These are phyloP conservation scores for Calocera cornea DNA, from an alignment of 768 basidiomycete genomes.

Conservation along the genomic window DNA sequence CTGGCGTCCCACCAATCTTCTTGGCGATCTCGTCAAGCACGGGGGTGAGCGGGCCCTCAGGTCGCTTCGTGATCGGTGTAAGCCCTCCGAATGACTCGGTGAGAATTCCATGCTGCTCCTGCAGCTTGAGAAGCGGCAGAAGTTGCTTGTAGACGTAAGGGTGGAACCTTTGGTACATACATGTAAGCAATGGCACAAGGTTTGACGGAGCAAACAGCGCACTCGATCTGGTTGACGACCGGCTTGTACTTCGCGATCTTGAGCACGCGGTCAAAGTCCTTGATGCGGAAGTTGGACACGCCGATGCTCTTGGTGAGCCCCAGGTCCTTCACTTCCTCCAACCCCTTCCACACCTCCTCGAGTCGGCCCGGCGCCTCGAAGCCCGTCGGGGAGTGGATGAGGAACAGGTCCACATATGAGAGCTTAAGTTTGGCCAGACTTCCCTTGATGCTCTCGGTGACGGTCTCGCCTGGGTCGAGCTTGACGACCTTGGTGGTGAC, in stretches of 20 bases:
- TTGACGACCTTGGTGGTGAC: constrained; percentile 19
- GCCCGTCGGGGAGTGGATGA: constrained; percentile 21
- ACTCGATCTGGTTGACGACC: constrained; percentile 24
- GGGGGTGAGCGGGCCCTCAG: constrained; percentile 35
- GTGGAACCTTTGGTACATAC: constrained; percentile 27
- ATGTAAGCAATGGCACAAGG: background rate
- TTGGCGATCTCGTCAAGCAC: constrained; percentile 26
- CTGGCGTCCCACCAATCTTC: constrained; percentile 14
- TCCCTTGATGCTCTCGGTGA: constrained; percentile 18
- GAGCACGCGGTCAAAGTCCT: constrained; percentile 24
- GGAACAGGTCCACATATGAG: constrained; percentile 21
- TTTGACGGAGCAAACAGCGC: background rate
- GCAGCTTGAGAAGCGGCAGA: constrained; percentile 19
- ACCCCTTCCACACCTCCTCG: constrained; percentile 20
- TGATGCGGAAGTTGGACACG: constrained; percentile 27
- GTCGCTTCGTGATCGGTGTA: constrained; percentile 39
- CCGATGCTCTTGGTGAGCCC: constrained; percentile 27
- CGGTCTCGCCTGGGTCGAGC: constrained; percentile 10
- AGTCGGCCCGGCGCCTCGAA: constrained; percentile 10
- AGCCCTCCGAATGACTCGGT: constrained; percentile 32
- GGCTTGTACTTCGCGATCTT: constrained; percentile 22
- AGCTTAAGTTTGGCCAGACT: constrained; percentile 22
- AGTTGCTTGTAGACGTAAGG: constrained; percentile 22
- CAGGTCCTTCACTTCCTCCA: constrained; percentile 21
- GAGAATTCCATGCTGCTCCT: constrained; percentile 27